A percentile compares a stretch with the other conserved stretches of the same genome.
phyloP scores from a whole-genome alignment of 306 rosid genomes.

The Hippophae rhamnoides region DNA sequence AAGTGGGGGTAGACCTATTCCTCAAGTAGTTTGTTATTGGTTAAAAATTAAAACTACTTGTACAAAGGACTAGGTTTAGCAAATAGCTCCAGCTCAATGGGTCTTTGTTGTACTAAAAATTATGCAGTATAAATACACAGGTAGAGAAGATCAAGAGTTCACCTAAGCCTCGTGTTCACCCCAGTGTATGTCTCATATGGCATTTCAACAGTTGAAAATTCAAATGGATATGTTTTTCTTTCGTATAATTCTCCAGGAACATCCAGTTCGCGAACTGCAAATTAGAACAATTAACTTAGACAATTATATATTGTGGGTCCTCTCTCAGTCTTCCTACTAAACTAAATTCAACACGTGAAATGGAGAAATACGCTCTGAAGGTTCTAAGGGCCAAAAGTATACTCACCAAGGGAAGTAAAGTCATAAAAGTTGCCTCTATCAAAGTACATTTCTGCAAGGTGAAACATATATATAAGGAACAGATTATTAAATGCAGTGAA shows the following conservation, averaged over 20 bases:
- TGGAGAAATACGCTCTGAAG: neutral
- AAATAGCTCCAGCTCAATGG: neutral
- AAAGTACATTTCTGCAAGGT: constrained; percentile 23
- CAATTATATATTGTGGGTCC: neutral
- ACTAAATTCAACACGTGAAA: neutral
- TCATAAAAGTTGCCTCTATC: constrained; percentile 31
- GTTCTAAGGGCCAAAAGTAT: constrained; percentile 8
- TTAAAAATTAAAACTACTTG: neutral
- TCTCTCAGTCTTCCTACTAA: neutral
- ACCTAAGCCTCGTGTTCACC: constrained; percentile 37
- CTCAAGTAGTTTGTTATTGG: too few species aligned
- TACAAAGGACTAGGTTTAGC: neutral
- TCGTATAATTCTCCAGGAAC: constrained; percentile 34
- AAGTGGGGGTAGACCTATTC: too few species aligned
- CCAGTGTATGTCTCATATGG: constrained; percentile 35
- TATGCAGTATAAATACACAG: constrained; percentile 5
- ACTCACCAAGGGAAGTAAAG: constrained; percentile 31
- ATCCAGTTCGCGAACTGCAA: constrained; percentile 37
- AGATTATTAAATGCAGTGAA: neutral
- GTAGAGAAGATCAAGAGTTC: neutral
- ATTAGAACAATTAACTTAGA: neutral
- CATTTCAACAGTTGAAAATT: constrained; percentile 35
- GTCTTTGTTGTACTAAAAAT: neutral
- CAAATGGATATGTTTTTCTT: constrained; percentile 29
- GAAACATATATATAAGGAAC: neutral